Conservation (phyloP, 202 grass and related monocot genomes). For the Dendrocalamus latiflorus region DNA sequence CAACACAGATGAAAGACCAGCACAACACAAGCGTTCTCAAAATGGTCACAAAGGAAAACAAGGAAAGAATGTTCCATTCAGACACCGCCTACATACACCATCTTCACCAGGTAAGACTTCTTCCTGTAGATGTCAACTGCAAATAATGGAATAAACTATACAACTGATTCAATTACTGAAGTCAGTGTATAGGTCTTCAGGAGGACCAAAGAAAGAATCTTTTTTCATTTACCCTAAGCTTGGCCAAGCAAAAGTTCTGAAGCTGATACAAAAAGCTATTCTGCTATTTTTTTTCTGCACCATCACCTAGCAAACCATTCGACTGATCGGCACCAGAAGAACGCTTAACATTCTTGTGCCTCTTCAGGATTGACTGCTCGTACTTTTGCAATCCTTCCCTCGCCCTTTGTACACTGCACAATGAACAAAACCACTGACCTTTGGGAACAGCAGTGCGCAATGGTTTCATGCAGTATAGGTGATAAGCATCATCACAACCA, state of each 20-base stretch:
- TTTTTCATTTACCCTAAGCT: neutral
- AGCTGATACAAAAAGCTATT: neutral
- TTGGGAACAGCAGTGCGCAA: constrained; percentile 44
- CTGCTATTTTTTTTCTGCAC: neutral
- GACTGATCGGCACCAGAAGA: neutral
- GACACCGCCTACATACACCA: neutral
- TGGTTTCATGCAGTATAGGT: constrained; percentile 82
- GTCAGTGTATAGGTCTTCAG: constrained; percentile 24
- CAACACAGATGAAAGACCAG: neutral
- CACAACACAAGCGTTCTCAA: neutral
- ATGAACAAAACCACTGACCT: constrained; percentile 67
- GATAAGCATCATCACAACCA: constrained; percentile 84
- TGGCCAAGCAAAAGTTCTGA: constrained; percentile 10
- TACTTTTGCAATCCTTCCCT: constrained; percentile 55
- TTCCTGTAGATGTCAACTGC: constrained; percentile 6
- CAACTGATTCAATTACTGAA: constrained; percentile 19
- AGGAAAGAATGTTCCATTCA: constrained; percentile 15
- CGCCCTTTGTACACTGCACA: constrained; percentile 50
- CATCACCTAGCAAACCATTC: neutral
- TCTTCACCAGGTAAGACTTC: constrained; percentile 26
- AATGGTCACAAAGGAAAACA: neutral
- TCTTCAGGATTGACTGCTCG: constrained; percentile 46
- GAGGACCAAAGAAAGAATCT: constrained; percentile 19
- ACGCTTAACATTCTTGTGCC: constrained; percentile 24
- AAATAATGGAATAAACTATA: constrained; percentile 13